A percentile compares a stretch with the other conserved stretches of the same genome.
Evolutionary conservation across 1,284 basidiomycete species (phyloP).

Genomic region (Coniferiporia weirii): DNA sequence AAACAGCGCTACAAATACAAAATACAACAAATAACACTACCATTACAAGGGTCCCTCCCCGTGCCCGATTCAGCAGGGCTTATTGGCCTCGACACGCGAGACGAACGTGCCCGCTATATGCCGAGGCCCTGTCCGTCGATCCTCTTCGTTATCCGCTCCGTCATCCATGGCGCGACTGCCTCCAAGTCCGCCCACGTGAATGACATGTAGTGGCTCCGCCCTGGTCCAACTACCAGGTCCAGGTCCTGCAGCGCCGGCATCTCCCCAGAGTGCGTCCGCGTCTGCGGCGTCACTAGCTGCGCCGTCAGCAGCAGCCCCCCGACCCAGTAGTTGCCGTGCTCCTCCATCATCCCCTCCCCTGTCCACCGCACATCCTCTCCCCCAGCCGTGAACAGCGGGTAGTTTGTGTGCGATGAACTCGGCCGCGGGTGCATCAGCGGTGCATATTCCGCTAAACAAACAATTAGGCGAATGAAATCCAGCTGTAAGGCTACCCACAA

Average conservation of each 20-base stretch:
- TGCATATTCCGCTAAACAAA: conserved; percentile 10
- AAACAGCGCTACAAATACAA: no score
- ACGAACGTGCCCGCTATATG: conserved; percentile 1
- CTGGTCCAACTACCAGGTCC: conserved; percentile 44
- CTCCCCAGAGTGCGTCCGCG: conserved; percentile 33
- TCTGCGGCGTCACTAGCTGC: conserved; percentile 49
- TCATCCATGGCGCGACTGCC: conserved; percentile 73
- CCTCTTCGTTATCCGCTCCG: conserved; percentile 51
- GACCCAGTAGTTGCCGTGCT: conserved; percentile 65
- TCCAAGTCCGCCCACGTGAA: conserved; percentile 64
- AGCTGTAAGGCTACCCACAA: background rate
- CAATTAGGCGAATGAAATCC: background rate
- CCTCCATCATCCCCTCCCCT: conserved; percentile 45
- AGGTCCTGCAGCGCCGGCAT: conserved; percentile 39
- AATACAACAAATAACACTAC: no score
- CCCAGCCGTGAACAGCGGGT: conserved; percentile 67
- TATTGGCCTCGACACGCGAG: background rate
- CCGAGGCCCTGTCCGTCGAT: conserved; percentile 69
- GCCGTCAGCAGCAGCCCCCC: conserved; percentile 67
- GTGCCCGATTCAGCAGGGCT: no score
- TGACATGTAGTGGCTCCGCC: conserved; percentile 57
- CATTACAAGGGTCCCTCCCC: no score
- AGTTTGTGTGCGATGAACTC: conserved; percentile 46
- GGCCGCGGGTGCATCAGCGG: conserved; percentile 54
- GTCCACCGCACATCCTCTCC: conserved; percentile 64